Evolutionary conservation across 306 rosid genomes (phyloP).

Genomic region (Hippophae gyantsensis): DNA sequence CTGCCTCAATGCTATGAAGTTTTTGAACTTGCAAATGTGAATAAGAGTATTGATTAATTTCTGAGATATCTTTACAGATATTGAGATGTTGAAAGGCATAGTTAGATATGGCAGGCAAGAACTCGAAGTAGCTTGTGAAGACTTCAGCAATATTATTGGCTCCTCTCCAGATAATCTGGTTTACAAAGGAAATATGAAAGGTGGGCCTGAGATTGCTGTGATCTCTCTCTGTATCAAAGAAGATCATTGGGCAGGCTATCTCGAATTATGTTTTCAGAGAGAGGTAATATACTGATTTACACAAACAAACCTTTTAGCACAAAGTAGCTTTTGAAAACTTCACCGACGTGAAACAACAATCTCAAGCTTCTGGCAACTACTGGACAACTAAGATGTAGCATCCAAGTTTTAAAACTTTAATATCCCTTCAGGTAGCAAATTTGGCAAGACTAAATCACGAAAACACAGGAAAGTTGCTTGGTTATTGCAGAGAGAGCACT

Average conservation of each 20-base stretch:
- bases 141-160: constrained; percentile 96
- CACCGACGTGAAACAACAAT: background rate
- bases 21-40: constrained; percentile 15
- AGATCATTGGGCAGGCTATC: constrained; percentile 87
- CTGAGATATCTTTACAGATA: constrained; percentile 41
- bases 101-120: constrained; percentile 74
- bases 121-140: constrained; percentile 98
- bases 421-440: constrained; percentile 64
- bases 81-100: constrained; percentile 71
- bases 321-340: constrained; percentile 16
- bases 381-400: background rate
- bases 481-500: constrained; percentile 73
- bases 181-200: constrained; percentile 86
- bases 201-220: constrained; percentile 95
- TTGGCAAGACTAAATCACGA: constrained; percentile 73
- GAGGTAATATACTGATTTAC: constrained; percentile 42
- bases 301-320: background rate
- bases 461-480: constrained; percentile 73
- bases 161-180: constrained; percentile 95
- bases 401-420: constrained; percentile 10
- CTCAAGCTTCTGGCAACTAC: background rate
- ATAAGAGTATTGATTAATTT: constrained; percentile 10
- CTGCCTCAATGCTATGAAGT: constrained; percentile 8
- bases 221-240: constrained; percentile 85
- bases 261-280: constrained; percentile 84